Evolutionary conservation across 495 filamentous ascomycete genomes (phyloP), one percentile per base, ranked within the genome.

Genomic region (Talaromyces ruber): DNA sequence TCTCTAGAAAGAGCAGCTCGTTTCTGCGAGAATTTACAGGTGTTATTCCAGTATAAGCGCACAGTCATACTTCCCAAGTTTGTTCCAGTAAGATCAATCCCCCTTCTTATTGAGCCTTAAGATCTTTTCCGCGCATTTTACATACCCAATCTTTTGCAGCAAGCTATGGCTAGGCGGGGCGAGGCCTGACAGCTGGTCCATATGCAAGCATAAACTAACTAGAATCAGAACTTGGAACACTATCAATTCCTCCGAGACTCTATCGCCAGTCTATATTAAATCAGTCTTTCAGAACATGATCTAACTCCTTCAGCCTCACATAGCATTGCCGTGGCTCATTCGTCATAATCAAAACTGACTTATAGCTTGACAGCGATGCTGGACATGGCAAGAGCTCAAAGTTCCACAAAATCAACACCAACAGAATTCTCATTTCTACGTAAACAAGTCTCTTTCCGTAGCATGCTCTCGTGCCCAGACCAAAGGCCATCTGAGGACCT

Each of bases 331-430:
- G 58, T 32, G 58, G 58, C 32, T 50, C 24, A 16, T 50, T 34
- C 32, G 39, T 39, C 18, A 43, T 50, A 18, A 29, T 47, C 16
- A 29, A 14, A 14, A 24, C 3, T 22, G 58, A 12, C 8, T 24
- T 21, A 18, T 39, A 43, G n/a, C 58, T 22, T 3, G 39, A 59
- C 39, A 43, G 18, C n/a, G 30, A 26, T 6, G 26, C n/a, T 11
- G 62, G 58, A 47, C 16, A 39, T 22, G 54, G 51, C 43, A 66
- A 57, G 50, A 77, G 60, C 50, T 71, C 56, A 39, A 80, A 78
- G 21, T 72, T 66, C 75, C 73, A 78, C 9, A 79, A 39, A 12
- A 76, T 32, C 47, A 76, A 29, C 1, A 69, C 66, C 3, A 76
- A 30, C 16, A 75, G 58, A 9, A 71, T 65, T 8, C 67, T 54